These are phyloP conservation scores for Arachnopeziza araneosa DNA, from an alignment of 2,329 filamentous ascomycete genomes.

Conservation along the genomic window DNA sequence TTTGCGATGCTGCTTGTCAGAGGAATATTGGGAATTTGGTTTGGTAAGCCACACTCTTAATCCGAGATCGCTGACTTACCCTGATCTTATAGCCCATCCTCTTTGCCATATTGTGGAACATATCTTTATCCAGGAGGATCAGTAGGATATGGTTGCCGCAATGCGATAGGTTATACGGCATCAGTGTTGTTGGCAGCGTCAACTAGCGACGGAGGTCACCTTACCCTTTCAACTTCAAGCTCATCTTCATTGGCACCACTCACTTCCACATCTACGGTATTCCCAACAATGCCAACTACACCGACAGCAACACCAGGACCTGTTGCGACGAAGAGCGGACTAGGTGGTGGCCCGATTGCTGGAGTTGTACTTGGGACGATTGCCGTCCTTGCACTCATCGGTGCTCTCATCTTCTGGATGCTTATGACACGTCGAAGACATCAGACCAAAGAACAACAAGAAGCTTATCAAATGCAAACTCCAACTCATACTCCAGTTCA, in stretches of 20 bases:
- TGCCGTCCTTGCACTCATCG: neutral
- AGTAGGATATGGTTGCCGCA: slow-evolving; percentile 1
- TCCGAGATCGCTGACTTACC: neutral
- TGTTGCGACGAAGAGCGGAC: neutral
- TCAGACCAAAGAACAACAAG: neutral
- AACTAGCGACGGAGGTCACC: neutral
- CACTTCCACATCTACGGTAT: neutral
- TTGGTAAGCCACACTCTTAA: neutral
- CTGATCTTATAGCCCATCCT: neutral
- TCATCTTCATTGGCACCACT: neutral
- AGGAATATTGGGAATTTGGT: neutral
- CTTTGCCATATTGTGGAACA: slow-evolving; percentile 1
- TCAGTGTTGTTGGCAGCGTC: neutral
- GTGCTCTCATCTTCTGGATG: neutral
- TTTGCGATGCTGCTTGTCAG: slow-evolving; percentile 1
- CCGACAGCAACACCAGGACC: neutral
- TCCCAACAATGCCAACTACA: neutral
- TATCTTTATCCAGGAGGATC: neutral
- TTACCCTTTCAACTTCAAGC: neutral
- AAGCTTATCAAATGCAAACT: neutral
- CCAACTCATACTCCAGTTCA: neutral
- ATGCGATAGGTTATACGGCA: neutral
- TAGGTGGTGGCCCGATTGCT: neutral
- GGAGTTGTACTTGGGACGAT: neutral
- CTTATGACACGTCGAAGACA: neutral